Conservation (phyloP, 2,329 filamentous ascomycete species). For the Fusarium sp. region DNA sequence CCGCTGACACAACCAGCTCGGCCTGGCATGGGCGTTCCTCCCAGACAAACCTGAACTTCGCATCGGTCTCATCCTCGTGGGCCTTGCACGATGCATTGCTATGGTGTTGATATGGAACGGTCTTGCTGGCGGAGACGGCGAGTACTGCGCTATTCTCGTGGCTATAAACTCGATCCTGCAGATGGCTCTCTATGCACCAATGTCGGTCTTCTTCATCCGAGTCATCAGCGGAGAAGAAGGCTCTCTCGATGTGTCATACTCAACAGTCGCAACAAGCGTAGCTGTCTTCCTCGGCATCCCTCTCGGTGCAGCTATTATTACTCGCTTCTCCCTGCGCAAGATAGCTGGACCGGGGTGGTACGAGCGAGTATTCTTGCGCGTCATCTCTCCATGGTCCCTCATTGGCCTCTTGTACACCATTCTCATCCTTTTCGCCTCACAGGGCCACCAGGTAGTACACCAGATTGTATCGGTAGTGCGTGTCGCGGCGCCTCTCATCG, state of each 20-base stretch:
- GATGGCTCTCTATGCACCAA: conserved; percentile 79
- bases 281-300: conserved; percentile 90
- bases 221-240: conserved; percentile 71
- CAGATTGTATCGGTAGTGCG: conserved; percentile 88
- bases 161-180: conserved; percentile 83
- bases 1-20: conserved; percentile 63
- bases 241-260: conserved; percentile 66
- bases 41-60: conserved; percentile 71
- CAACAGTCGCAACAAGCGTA: conserved; percentile 82
- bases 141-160: conserved; percentile 88
- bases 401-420: conserved; percentile 91
- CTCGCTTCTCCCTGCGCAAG: conserved; percentile 73
- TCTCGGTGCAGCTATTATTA: conserved; percentile 83
- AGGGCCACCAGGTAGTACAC: conserved; percentile 82
- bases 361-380: conserved; percentile 77
- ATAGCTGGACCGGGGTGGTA: conserved; percentile 74
- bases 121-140: conserved; percentile 79
- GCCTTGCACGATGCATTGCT: conserved; percentile 77
- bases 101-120: conserved; percentile 78
- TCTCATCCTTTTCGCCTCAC: conserved; percentile 86
- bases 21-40: conserved; percentile 77
- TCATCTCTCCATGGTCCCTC: conserved; percentile 80
- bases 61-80: conserved; percentile 84
- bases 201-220: conserved; percentile 78
- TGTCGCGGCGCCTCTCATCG: conserved; percentile 83